Evolutionary conservation across 805 yeast species (phyloP), one percentile per base, ranked within the genome.

Genomic region (Candida jianshihensis): DNA sequence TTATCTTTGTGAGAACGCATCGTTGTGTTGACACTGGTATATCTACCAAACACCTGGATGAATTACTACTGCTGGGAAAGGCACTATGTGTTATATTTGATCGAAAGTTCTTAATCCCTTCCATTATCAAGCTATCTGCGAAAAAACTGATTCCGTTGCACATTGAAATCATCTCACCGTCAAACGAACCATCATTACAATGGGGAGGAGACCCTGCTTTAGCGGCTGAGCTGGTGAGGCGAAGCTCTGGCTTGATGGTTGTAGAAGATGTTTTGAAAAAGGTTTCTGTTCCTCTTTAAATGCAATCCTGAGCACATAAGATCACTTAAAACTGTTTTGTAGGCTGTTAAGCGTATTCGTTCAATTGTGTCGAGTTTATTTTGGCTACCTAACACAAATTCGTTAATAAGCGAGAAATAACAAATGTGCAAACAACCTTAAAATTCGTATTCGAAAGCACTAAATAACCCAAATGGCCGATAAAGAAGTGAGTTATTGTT

Each of bases 141-240:
- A 57, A 64, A 18, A 68, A 69, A 38, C 40, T 70, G 12, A 53
- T 75, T 13, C 81, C 83, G 0, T 51, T 72, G 26, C 64, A 68
- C 31, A 55, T 78, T 6, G 54, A 52, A 9, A 36, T 73, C 16
- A 44, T 62, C 3, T 39, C 49, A 3, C 59, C 74, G 0, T 57
- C 57, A 14, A 63, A 70, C 19, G 85, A 78, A 44, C 69, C 78
- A 0, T 60, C 75, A 3, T 48, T 75, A 22, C 56, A 64, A 30
- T 78, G 75, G 56, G 84, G 85, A 1, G 69, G 81, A 30, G 80
- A 76, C 41, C 41, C 58, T 12, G 59, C 49, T 10, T 39, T 73
- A 14, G 62, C 69, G 5, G 50, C 54, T 15, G 64, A 62, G 34
- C 53, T 75, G 51, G 47, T 72, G 43, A 50, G 49, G 25, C 59